phyloP scores from a whole-genome alignment of 768 basidiomycete species.

The Leccinum pellstonianum region DNA sequence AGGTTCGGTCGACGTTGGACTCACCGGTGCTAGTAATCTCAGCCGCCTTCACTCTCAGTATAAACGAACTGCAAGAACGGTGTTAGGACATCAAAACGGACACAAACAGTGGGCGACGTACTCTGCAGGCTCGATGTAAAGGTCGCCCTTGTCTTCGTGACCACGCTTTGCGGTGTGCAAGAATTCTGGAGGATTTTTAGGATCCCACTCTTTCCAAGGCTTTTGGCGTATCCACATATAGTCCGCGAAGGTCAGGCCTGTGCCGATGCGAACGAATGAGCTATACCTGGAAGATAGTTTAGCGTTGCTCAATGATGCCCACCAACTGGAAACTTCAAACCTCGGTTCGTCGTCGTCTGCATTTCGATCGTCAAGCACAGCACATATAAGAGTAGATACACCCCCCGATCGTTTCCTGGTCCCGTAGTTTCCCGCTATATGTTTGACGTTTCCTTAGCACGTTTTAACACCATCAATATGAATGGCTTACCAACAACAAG shows the following conservation, averaged over 20 bases:
- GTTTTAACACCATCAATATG: background rate
- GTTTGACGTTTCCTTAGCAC: background rate
- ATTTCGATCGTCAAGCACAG: conserved; percentile 75
- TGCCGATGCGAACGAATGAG: conserved; percentile 86
- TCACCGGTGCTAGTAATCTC: conserved; percentile 79
- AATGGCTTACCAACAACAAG: conserved; percentile 73
- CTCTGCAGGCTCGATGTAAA: conserved; percentile 91
- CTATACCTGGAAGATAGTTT: conserved; percentile 57
- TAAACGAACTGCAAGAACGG: conserved; percentile 69
- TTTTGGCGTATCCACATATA: conserved; percentile 82
- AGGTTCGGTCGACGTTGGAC: conserved; percentile 7
- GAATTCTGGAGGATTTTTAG: conserved; percentile 71
- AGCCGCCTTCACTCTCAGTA: conserved; percentile 90
- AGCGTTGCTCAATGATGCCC: background rate
- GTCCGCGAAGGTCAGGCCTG: conserved; percentile 83
- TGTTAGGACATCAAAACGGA: conserved; percentile 1
- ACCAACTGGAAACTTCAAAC: conserved; percentile 37
- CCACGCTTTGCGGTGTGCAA: conserved; percentile 56
- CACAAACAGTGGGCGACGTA: conserved; percentile 33
- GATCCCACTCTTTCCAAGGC: conserved; percentile 81
- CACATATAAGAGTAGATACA: conserved; percentile 87
- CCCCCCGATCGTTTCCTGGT: conserved; percentile 83
- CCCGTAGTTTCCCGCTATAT: conserved; percentile 82
- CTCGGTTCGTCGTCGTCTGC: conserved; percentile 54
- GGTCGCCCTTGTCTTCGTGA: conserved; percentile 81